Evolutionary conservation across 2,329 filamentous ascomycete species (phyloP), one percentile per base, ranked within the genome.

Genomic region (Onygenales sp.): DNA sequence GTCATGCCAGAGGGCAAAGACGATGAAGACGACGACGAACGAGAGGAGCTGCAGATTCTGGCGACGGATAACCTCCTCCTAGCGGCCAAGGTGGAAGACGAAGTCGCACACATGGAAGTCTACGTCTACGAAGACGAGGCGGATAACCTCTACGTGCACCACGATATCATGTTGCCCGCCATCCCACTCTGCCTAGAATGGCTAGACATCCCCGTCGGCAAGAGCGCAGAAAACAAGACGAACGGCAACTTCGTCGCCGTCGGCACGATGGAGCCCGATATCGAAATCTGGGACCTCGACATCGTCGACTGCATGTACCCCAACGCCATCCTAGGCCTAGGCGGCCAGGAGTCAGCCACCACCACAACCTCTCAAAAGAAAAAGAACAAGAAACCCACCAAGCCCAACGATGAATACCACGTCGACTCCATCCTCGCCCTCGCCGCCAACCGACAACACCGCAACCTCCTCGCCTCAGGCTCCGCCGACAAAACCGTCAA

Each of bases 151-250:
- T 98, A 98, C 70, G 92, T 98, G 27, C 93, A 98, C 74, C 93
- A 98, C 79, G 93, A 98, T 71, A 95, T 98, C 63, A 97, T 98
- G 92, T 81, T 98, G 53, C 93, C 93, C 34, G 92, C 92, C 27
- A 95, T 98, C 65, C 93, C 93, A 9, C 82, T 98, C 6, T 93
- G 89, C 65, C 81, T 97, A 42, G 93, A 98, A 74, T 98, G 93
- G 93, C 74, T 98, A 44, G 88, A 96, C 67, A 79, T 95, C 53
- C 86, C 89, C n/a, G 89, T 95, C 37, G 85, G 87, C 59, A 88
- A 89, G 67, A 71, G 77, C 9, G 73, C 78, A 4, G 80, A 81
- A 42, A 81, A 81, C 56, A 82, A 87, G 58, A 77, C 81, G 27
- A 80, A 78, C 49, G 93, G 88, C 53, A 98, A 95, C 74, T 96